These are phyloP conservation scores for Sphagnurus paluster DNA, from an alignment of 1,284 basidiomycete genomes.

Conservation along the genomic window DNA sequence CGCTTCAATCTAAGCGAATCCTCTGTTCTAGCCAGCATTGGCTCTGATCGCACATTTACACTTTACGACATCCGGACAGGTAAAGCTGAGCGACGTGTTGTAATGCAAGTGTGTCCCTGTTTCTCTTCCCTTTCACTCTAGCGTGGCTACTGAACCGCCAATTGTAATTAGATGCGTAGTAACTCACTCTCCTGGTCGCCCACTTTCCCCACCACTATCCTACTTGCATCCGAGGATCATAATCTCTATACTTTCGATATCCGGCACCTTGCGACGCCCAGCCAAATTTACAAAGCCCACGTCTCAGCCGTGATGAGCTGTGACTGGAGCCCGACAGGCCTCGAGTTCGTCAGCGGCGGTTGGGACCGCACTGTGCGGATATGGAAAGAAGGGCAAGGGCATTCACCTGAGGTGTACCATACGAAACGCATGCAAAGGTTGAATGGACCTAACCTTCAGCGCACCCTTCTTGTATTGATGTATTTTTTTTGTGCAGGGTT, in stretches of 20 bases:
- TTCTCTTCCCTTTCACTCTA: background rate
- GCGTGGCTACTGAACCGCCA: background rate
- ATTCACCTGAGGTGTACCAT: constrained; percentile 91
- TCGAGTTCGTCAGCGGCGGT: constrained; percentile 93
- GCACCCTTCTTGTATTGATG: constrained; percentile 19
- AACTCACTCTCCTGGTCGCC: constrained; percentile 96
- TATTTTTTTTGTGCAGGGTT: constrained; percentile 45
- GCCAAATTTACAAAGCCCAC: constrained; percentile 96
- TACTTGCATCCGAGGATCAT: constrained; percentile 97
- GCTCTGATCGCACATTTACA: constrained; percentile 93
- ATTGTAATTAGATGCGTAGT: constrained; percentile 63
- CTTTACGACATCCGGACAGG: constrained; percentile 96
- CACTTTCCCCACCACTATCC: constrained; percentile 87
- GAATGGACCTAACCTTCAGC: constrained; percentile 11
- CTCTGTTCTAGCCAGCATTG: constrained; percentile 90
- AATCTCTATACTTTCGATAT: constrained; percentile 99
- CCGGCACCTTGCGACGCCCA: constrained; percentile 79
- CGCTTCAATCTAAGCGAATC: constrained; percentile 94
- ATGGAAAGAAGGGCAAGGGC: constrained; percentile 89
- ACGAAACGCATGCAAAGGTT: constrained; percentile 99
- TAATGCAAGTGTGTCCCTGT: constrained; percentile 71
- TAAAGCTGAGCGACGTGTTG: constrained; percentile 87
- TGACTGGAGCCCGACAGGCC: constrained; percentile 95
- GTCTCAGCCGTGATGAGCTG: constrained; percentile 94
- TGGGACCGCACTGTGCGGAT: constrained; percentile 95